Evolutionary conservation across 805 yeast genomes (phyloP).

Genomic region (Suhomyces sp.): DNA sequence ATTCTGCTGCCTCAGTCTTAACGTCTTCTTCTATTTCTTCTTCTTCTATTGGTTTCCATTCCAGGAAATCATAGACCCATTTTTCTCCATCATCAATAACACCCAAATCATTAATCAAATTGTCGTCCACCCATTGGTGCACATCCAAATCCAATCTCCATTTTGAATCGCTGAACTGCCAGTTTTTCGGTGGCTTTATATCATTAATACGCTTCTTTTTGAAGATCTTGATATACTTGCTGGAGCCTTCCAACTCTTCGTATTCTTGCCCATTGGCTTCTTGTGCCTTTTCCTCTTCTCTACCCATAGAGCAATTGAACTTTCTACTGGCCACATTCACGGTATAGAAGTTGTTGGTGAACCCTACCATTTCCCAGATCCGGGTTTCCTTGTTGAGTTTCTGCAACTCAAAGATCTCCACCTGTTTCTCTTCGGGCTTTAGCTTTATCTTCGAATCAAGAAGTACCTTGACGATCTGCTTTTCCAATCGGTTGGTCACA

Average conservation of each 20-base stretch:
- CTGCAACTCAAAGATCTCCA: slow-evolving; percentile 71
- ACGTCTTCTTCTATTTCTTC: not conserved
- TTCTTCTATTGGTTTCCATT: not conserved
- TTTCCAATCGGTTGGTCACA: slow-evolving; percentile 49
- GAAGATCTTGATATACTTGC: slow-evolving; percentile 1
- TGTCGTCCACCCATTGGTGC: slow-evolving; percentile 55
- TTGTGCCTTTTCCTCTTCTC: slow-evolving; percentile 1
- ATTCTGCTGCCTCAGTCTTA: not conserved
- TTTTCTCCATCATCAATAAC: slow-evolving; percentile 70
- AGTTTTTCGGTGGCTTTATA: slow-evolving; percentile 56
- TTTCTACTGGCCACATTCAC: slow-evolving; percentile 28
- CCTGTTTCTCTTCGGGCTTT: slow-evolving; percentile 31
- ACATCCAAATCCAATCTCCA: slow-evolving; percentile 74
- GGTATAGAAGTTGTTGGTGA: slow-evolving; percentile 51
- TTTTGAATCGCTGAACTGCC: slow-evolving; percentile 47
- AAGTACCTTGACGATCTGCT: slow-evolving; percentile 17
- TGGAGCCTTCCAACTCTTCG: not conserved
- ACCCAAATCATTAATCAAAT: slow-evolving; percentile 50
- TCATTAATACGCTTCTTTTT: slow-evolving; percentile 25
- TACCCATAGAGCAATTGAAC: not conserved
- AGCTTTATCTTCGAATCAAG: slow-evolving; percentile 1
- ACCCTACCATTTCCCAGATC: slow-evolving; percentile 66
- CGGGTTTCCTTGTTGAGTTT: slow-evolving; percentile 44
- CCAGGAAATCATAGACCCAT: slow-evolving; percentile 71
- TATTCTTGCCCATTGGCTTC: not conserved